Base-by-base conservation (phyloP, 371 early-diverging fungal species). In the Coemansia linderi region DNA sequence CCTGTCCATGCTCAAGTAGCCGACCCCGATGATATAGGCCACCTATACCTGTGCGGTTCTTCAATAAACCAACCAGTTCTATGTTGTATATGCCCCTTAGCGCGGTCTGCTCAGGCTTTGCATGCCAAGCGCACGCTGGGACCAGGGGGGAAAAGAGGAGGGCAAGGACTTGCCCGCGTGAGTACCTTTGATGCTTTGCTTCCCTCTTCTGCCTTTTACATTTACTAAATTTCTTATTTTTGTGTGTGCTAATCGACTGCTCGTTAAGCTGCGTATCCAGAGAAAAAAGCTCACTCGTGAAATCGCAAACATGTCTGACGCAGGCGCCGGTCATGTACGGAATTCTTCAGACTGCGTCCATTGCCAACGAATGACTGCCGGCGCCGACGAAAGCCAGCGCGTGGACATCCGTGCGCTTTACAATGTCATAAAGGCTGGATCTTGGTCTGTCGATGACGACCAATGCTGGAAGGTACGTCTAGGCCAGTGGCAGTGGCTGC, bases 1-100 rank as follows among this genome's bases (percentile, higher is more conserved):
- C 50, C 85, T 87, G 63, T 89, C 91, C 59, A 75, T 95, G 59
- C 81, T 93, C 61, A 85, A 88, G 83, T 91, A 88, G 76, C 7
- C 27, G 54, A 15, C 17, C 33, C 9, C 1, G n/a, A 29, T 57
- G n/a, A 17, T 17, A 69, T 54, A 63, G 27, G 66, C 37, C 38
- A 59, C 10, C 22, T 24, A 7, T 9, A 9, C 22, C 40, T 40
- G 9, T 40, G 40, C 9, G 40, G 13, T 9, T 40, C 48, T n/a
- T 24, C 48, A 46, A 22, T 22, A 22, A n/a, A 22, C 48, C 48
- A 46, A 46, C 43, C n/a, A 43, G 15, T n/a, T n/a, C 6, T 33
- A 5, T 33, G 33, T 5, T 33, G 33, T 33, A 33, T 33, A 33
- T 5, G 17, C 43, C 15, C 15, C 6, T n/a, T 15, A 43, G n/a